Conservation (phyloP, 75 land plant genomes). For the Picea sitchensis region DNA sequence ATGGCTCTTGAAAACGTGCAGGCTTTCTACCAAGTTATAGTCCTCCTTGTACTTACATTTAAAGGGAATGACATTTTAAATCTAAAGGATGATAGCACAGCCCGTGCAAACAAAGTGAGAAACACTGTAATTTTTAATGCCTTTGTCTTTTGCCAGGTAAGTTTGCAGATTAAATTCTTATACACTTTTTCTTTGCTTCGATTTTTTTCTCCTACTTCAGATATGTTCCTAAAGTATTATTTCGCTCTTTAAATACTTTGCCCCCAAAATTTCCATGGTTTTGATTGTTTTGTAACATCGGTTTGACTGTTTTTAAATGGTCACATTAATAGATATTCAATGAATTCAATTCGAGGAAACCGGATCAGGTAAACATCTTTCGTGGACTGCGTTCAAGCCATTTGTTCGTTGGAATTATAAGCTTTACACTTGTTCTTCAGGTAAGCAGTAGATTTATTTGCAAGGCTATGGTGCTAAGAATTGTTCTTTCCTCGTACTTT, state of each 20-base stretch:
- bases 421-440: slow-evolving; percentile 62
- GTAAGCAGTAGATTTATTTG: slow-evolving; percentile 20
- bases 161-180: no score
- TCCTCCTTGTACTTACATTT: slow-evolving; percentile 79
- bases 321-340: slow-evolving; percentile 66
- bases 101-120: slow-evolving; percentile 50
- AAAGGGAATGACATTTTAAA: slow-evolving; percentile 50
- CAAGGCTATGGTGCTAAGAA: not conserved
- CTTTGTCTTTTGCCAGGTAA: slow-evolving; percentile 94
- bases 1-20: slow-evolving; percentile 18
- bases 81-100: slow-evolving; percentile 18
- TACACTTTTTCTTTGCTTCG: no score
- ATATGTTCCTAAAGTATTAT: no score
- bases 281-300: no score
- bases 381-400: slow-evolving; percentile 55
- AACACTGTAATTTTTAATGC: slow-evolving; percentile 82
- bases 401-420: slow-evolving; percentile 71
- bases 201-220: no score
- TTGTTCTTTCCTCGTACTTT: not conserved
- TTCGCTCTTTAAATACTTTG: no score
- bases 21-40: slow-evolving; percentile 76
- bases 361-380: slow-evolving; percentile 78
- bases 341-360: slow-evolving; percentile 91
- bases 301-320: not conserved
- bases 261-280: no score